Base-by-base conservation (phyloP, 768 basidiomycete species). In the Leucosporidium creatinivorum region DNA sequence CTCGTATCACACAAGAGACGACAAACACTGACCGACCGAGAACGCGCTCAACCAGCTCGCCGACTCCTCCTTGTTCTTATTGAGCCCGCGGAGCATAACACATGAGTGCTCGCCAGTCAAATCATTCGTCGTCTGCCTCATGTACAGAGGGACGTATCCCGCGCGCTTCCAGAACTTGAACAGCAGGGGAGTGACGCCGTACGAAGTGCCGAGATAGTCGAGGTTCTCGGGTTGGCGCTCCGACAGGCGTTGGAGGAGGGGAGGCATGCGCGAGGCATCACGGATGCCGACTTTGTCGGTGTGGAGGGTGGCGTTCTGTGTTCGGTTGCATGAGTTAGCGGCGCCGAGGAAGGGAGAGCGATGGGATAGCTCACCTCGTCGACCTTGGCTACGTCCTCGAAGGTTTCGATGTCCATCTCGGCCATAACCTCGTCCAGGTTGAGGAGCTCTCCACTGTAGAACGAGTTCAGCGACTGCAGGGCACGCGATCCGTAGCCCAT, bases 401-500 rank as follows among this genome's bases (percentile, higher is more conserved):
- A 88, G 10, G 81, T 79, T 47, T 82, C 81, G 65, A 85, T 85
- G 13, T 78, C 64, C 76, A 68, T 77, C 75, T 80, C 76, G 30
- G 69, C 77, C 6, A 80, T 77, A 3, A 81, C 80, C 77, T 97
- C 96, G 73, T 91, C 86, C 25, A 97, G 77, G 74, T 87, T 89
- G 79, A 91, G 87, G 75, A 90, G 86, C 77, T 98, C 92, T 25
- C 94, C 96, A 68, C 87, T 88, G 79, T 92, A 98, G 79, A 91
- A 98, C 19, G 87, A 82, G 75, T 92, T 91, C 59, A 99, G 81
- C 0, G 87, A 86, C 69, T 93, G 84, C 59, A 99, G 79, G 3
- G 96, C 91, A 50, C 92, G 84, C 25, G 89, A 86, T 8, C 96
- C 96, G 76, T 98, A 98, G 17, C 96, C 94, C 93, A 97, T 98